Evolutionary conservation across 208 protist species (phyloP).

Genomic region (Acanthamoeba divionensis): DNA sequence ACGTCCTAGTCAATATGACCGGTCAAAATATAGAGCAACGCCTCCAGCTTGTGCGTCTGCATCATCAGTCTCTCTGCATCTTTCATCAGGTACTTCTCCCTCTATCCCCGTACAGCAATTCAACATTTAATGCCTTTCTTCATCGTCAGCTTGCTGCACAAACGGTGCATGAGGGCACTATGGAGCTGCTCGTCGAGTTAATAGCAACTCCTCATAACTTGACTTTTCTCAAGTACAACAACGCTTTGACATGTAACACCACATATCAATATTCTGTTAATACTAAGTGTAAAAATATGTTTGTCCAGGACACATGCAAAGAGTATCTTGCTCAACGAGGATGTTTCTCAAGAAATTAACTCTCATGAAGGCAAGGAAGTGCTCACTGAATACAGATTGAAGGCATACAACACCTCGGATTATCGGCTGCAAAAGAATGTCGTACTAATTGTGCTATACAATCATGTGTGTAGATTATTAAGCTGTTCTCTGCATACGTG

Average conservation of each 20-base stretch:
- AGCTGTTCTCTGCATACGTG: slow-evolving; percentile 10
- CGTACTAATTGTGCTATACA: background rate
- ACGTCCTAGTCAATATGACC: too few species aligned
- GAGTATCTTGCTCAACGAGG: background rate
- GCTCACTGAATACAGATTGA: slow-evolving; percentile 22
- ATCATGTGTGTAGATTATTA: background rate
- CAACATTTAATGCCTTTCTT: too few species aligned
- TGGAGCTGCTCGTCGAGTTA: background rate
- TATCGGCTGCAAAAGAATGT: background rate
- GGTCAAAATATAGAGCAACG: background rate
- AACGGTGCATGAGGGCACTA: slow-evolving; percentile 9
- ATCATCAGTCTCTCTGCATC: too few species aligned
- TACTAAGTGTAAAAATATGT: too few species aligned
- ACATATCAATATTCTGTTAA: too few species aligned
- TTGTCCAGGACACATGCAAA: background rate
- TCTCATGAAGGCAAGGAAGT: slow-evolving; percentile 42
- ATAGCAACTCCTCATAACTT: too few species aligned
- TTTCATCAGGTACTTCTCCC: too few species aligned
- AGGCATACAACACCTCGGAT: background rate
- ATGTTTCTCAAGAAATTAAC: background rate
- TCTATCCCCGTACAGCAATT: too few species aligned
- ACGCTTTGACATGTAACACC: background rate
- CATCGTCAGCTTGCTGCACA: background rate
- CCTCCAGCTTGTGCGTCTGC: background rate
- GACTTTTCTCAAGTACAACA: background rate